Base-by-base conservation (phyloP, 2,329 filamentous ascomycete genomes). In the Monosporascus sp. region DNA sequence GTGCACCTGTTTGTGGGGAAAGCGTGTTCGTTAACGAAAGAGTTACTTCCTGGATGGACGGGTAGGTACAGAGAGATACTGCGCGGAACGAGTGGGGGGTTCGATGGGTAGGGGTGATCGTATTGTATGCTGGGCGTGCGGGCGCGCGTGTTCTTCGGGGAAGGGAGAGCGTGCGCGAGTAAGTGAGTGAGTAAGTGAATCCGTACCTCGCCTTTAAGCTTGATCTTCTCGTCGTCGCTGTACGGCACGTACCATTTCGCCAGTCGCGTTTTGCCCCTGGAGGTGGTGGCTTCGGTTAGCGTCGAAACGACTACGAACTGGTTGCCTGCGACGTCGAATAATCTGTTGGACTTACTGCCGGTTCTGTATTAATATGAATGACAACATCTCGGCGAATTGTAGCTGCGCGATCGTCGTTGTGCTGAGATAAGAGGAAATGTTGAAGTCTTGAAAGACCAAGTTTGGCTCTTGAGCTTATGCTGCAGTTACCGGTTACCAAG, bases 181-280 rank as follows among this genome's bases (percentile, higher is more conserved):
- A 43, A 56, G n/a, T 46, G 47, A 31, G 49, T 50, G 49, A 15
- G 50, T 35, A 35, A 49, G 50, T 17, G 45, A 37, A 37, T 43
- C 25, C 76, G 54, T 75, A 90, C 89, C 78, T 99, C 94, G 81
- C 94, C 94, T 75, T 99, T 99, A 65, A 99, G 81, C 76, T 96
- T 97, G 72, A 99, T 90, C 79, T 99, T 99, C 72, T 99, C 91
- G 72, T 97, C 93, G 79, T 99, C 94, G 74, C 86, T 95, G 78
- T 97, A 99, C 57, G 94, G 93, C 62, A 89, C 90, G 79, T 99
- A 99, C 93, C 93, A 99, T 77, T 99, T 99, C 60, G 94, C 94
- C 60, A 99, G 82, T 65, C 94, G 89, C 64, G 94, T 99, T 79
- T 99, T 99, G 75, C 94, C 94, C 82, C 93, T 97, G 11, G 46